phyloP scores from a whole-genome alignment of 495 filamentous ascomycete species.

The Penicilliopsis zonata region DNA sequence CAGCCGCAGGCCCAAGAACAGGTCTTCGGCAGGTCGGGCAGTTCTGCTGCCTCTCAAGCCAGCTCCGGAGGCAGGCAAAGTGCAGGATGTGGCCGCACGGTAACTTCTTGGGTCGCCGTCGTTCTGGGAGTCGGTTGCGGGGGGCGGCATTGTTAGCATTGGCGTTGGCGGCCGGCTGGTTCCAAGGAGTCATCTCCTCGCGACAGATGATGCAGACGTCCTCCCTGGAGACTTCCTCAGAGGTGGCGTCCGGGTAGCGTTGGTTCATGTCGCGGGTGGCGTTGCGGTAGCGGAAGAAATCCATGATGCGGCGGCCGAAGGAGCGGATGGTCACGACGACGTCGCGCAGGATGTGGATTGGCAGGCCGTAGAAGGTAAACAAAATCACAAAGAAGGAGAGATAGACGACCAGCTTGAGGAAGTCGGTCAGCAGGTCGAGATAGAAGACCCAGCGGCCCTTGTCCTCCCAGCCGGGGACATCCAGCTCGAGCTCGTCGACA shows the following conservation, averaged over 20 bases:
- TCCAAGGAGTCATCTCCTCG: constrained; percentile 82
- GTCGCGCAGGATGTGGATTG: constrained; percentile 93
- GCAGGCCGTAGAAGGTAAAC: constrained; percentile 84
- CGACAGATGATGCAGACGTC: constrained; percentile 96
- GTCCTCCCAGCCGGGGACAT: constrained; percentile 92
- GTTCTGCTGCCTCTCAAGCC: constrained; percentile 96
- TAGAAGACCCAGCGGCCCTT: constrained; percentile 91
- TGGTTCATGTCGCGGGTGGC: constrained; percentile 87
- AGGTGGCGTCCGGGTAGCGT: constrained; percentile 82
- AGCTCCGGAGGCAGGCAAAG: constrained; percentile 86
- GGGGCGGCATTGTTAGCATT: constrained; percentile 19
- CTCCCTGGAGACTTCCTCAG: constrained; percentile 72
- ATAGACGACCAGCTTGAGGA: constrained; percentile 82
- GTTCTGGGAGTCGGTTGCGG: constrained; percentile 50
- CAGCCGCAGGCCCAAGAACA: constrained; percentile 36
- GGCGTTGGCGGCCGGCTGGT: constrained; percentile 16
- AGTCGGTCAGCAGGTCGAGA: constrained; percentile 79
- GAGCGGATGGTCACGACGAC: constrained; percentile 87
- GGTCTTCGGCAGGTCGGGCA: constrained; percentile 89
- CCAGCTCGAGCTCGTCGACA: constrained; percentile 84
- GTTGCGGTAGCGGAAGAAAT: constrained; percentile 78
- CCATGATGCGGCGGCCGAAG: constrained; percentile 74
- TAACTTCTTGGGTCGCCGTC: constrained; percentile 84
- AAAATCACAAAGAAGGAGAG: constrained; percentile 86
- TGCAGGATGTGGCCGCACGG: constrained; percentile 95